Evolutionary conservation across 768 basidiomycete species (phyloP).

Genomic region (Agaricus subrufescens): DNA sequence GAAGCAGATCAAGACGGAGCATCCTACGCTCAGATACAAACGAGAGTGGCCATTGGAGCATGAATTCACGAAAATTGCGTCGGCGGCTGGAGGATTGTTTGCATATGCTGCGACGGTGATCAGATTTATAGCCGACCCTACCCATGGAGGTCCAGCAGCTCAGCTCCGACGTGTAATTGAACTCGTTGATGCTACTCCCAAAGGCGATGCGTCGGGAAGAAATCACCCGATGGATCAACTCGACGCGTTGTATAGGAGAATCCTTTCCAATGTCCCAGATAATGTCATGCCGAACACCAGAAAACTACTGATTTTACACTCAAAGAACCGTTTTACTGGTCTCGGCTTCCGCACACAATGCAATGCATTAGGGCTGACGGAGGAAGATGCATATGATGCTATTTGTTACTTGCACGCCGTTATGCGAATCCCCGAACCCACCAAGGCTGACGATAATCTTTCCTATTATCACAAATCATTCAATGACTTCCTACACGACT

Average conservation of each 20-base stretch:
- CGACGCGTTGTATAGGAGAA: background rate
- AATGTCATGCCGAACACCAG: background rate
- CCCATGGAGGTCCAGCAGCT: background rate
- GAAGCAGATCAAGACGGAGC: conserved; percentile 2
- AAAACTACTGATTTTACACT: background rate
- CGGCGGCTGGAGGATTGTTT: conserved; percentile 20
- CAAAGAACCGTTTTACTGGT: too few species aligned
- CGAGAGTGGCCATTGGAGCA: conserved; percentile 16
- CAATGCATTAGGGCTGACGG: background rate
- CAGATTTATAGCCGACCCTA: conserved; percentile 15
- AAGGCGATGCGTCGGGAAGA: background rate
- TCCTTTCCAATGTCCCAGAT: background rate
- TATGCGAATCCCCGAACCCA: background rate
- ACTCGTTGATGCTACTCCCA: background rate
- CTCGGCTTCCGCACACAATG: background rate
- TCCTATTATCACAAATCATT: background rate
- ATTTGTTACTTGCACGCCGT: background rate
- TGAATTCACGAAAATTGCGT: conserved; percentile 9
- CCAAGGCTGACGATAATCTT: background rate
- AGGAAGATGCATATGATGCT: background rate
- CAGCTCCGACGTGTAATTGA: background rate
- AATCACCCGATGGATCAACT: background rate
- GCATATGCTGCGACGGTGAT: conserved; percentile 20
- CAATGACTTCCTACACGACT: background rate
- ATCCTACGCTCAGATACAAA: background rate